These are phyloP conservation scores for Globisporangium echinulatum DNA, from an alignment of 352 stramenopile species.

Conservation along the genomic window DNA sequence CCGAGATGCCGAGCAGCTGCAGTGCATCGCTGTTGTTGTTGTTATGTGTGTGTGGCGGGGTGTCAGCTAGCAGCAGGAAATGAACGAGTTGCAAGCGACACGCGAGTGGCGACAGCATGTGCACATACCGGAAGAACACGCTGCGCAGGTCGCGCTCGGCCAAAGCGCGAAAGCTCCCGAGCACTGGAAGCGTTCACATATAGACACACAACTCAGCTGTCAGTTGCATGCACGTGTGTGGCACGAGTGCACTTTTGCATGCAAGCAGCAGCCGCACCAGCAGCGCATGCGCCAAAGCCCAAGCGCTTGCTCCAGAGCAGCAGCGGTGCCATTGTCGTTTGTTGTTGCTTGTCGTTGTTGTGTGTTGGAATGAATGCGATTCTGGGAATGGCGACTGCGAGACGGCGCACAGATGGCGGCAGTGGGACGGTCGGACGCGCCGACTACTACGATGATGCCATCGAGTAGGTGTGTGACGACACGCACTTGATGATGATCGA, in stretches of 20 bases:
- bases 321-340: background rate
- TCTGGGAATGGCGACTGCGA: no score
- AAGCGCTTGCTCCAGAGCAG: background rate
- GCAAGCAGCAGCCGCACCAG: background rate
- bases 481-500: no score
- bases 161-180: constrained; percentile 27
- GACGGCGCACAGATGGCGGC: no score
- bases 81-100: constrained; percentile 2
- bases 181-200: constrained; percentile 7
- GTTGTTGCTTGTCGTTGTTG: no score
- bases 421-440: no score
- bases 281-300: constrained; percentile 3
- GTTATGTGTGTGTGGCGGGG: background rate
- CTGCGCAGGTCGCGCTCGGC: constrained; percentile 32
- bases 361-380: no score
- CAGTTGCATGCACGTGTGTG: background rate
- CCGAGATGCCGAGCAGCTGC: constrained; percentile 39
- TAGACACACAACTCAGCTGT: background rate
- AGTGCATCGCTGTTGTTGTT: constrained; percentile 33
- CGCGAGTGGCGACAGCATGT: constrained; percentile 7
- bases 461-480: no score
- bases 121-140: constrained; percentile 35
- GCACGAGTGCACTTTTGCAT: background rate
- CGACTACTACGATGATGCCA: no score
- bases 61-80: no score